Conservation (phyloP, 1,284 basidiomycete species). For the Boletellus deceptivus region DNA sequence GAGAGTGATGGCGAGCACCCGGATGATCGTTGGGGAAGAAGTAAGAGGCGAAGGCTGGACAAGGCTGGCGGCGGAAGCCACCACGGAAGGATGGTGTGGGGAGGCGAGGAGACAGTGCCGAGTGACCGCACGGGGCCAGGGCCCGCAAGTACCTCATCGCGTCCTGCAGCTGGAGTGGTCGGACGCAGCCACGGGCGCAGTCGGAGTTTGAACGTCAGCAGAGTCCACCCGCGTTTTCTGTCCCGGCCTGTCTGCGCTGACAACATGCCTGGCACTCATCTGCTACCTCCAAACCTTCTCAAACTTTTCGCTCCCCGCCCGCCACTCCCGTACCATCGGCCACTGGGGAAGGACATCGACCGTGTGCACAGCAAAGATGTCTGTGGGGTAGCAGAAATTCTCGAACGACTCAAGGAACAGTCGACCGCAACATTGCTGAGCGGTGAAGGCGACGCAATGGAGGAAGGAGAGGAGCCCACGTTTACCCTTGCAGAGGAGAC, state of each 20-base stretch:
- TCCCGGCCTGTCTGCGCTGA: constrained; percentile 7
- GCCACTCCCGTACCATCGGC: constrained; percentile 80
- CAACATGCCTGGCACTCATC: constrained; percentile 78
- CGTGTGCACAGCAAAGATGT: constrained; percentile 72
- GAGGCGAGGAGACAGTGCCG: constrained; percentile 8
- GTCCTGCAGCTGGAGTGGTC: constrained; percentile 2
- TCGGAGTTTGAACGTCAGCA: constrained; percentile 33
- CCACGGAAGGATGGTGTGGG: constrained; percentile 6
- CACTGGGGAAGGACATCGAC: constrained; percentile 79
- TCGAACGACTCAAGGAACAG: constrained; percentile 74
- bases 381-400: constrained; percentile 68
- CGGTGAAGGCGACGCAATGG: constrained; percentile 59
- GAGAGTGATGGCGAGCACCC: constrained; percentile 25
- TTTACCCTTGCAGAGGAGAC: constrained; percentile 78
- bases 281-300: constrained; percentile 90
- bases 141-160: constrained; percentile 20
- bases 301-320: constrained; percentile 93
- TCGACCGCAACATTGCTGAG: constrained; percentile 66
- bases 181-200: neutral
- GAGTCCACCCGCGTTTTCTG: constrained; percentile 5
- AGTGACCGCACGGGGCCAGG: constrained; percentile 13
- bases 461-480: constrained; percentile 76
- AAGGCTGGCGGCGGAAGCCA: neutral
- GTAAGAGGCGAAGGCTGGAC: constrained; percentile 44
- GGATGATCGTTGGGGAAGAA: constrained; percentile 60